A percentile compares a stretch with the other conserved stretches of the same genome.
phyloP scores from a whole-genome alignment of 371 early-diverging fungal species.

The Lichtheimia ornata region DNA sequence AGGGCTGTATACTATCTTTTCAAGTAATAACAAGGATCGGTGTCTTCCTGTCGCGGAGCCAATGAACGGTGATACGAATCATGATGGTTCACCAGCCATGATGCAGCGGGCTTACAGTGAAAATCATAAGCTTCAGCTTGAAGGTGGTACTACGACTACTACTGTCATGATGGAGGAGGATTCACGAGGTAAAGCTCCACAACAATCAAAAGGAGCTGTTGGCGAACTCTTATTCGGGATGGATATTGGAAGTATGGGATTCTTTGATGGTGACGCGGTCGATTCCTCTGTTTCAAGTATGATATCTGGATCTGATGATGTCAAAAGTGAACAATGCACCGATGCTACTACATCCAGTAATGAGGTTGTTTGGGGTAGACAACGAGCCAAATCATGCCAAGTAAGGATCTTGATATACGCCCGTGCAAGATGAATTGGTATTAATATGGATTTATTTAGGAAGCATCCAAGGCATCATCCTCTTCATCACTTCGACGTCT shows the following conservation, averaged over 20 bases:
- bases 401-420: constrained; percentile 6
- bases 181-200: no score
- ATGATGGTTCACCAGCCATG: neutral
- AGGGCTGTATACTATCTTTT: constrained; percentile 20
- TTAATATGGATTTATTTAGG: no score
- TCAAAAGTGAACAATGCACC: constrained; percentile 25
- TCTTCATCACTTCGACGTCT: constrained; percentile 28
- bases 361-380: constrained; percentile 24
- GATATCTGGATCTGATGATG: constrained; percentile 19
- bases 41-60: no score
- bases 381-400: constrained; percentile 38
- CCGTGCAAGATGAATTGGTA: no score
- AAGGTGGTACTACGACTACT: no score
- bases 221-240: constrained; percentile 37
- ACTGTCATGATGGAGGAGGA: no score
- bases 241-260: constrained; percentile 25
- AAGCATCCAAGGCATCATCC: constrained; percentile 13
- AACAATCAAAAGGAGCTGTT: constrained; percentile 12
- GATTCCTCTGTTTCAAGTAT: constrained; percentile 19
- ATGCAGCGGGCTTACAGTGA: no score
- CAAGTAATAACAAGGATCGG: neutral
- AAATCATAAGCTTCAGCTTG: no score
- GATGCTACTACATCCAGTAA: constrained; percentile 12
- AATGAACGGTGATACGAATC: neutral
- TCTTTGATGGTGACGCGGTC: constrained; percentile 18